Conservation (phyloP, 306 rosid species). For the Lathyrus sativus region DNA sequence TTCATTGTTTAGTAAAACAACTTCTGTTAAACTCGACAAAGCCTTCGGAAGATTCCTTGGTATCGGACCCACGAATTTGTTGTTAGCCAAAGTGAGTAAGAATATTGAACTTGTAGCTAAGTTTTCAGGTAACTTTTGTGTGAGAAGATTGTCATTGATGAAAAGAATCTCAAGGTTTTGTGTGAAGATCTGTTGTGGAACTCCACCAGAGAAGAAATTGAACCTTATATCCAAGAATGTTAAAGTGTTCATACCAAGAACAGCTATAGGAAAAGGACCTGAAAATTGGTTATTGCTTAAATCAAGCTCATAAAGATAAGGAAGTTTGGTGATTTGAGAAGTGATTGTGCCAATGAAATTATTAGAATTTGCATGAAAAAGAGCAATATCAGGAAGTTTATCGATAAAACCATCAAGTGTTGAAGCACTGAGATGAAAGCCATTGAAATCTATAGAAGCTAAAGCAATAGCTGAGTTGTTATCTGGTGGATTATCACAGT, state of each 20-base stretch:
- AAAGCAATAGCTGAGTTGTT: constrained; percentile 68
- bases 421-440: constrained; percentile 66
- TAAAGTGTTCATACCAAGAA: constrained; percentile 55
- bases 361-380: constrained; percentile 91
- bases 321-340: constrained; percentile 54
- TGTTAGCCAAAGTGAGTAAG: constrained; percentile 74
- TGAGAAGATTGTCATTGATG: constrained; percentile 80
- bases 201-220: constrained; percentile 72
- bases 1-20: constrained; percentile 63
- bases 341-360: constrained; percentile 68
- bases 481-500: constrained; percentile 74
- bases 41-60: constrained; percentile 64
- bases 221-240: constrained; percentile 77
- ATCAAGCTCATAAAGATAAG: constrained; percentile 80
- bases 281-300: constrained; percentile 77
- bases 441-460: constrained; percentile 84
- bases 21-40: constrained; percentile 58
- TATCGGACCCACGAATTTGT: constrained; percentile 75
- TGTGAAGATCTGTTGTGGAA: constrained; percentile 70
- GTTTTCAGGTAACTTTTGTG: constrained; percentile 59
- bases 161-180: constrained; percentile 72
- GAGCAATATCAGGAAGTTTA: constrained; percentile 78
- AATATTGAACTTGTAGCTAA: constrained; percentile 42
- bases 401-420: constrained; percentile 82
- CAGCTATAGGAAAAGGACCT: constrained; percentile 74